Percentiles rank a stretch among this genome's conserved stretches.
Conservation (phyloP, 2,329 filamentous ascomycete species). For the Plectosphaerella plurivora region DNA sequence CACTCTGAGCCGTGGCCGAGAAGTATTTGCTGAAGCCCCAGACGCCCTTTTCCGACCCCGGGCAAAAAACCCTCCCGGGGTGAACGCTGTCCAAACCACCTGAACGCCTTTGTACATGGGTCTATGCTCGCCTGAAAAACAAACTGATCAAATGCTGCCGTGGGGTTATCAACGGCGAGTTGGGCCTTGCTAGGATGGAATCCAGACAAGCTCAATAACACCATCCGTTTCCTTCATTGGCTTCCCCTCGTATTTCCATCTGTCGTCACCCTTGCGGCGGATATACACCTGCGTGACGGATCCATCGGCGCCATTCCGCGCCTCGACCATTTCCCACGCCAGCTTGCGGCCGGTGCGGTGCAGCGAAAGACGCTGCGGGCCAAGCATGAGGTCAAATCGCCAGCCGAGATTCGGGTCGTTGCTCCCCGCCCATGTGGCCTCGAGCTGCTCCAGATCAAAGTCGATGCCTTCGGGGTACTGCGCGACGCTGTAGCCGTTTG, state of each 20-base stretch:
- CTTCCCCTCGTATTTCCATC: conserved; percentile 43
- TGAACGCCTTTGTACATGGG: too few relatives aligned
- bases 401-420: conserved; percentile 40
- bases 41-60: too few relatives aligned
- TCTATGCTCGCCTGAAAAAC: too few relatives aligned
- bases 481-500: conserved; percentile 56
- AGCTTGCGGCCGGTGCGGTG: conserved; percentile 46
- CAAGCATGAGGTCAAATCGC: conserved; percentile 48
- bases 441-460: conserved; percentile 44
- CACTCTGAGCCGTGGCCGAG: too few relatives aligned
- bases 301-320: conserved; percentile 40
- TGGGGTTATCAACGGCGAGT: not conserved
- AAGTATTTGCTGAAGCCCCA: too few relatives aligned
- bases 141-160: too few relatives aligned
- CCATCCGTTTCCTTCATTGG: conserved; percentile 51
- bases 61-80: too few relatives aligned
- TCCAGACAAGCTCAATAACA: conserved; percentile 53
- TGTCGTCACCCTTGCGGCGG: conserved; percentile 44
- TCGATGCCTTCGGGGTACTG: conserved; percentile 49
- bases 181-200: conserved; percentile 25
- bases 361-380: conserved; percentile 42
- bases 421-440: conserved; percentile 46
- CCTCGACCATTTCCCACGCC: conserved; percentile 50
- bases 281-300: conserved; percentile 50
- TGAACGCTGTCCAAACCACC: too few relatives aligned